Conservation (phyloP, 805 yeast genomes). For the Wickerhamiella musiphila region DNA sequence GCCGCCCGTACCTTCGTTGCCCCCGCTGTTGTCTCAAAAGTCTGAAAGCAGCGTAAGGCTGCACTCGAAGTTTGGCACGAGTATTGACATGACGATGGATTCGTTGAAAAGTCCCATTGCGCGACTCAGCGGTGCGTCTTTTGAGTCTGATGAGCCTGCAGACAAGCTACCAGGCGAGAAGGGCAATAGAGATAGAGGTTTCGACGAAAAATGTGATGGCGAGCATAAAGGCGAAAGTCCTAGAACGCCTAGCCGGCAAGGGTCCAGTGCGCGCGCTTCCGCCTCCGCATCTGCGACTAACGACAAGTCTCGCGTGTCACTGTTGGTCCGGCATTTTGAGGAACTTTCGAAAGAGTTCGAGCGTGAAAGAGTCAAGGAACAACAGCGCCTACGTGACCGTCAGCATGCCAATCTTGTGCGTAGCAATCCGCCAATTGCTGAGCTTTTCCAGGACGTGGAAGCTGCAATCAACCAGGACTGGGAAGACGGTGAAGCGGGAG, state of each 20-base stretch:
- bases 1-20: no score
- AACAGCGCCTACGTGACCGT: slow-evolving; percentile 37
- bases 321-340: slow-evolving; percentile 48
- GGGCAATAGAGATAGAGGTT: no score
- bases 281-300: neutral
- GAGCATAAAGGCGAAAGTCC: no score
- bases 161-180: no score
- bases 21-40: neutral
- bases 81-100: slow-evolving; percentile 10
- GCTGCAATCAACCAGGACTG: slow-evolving; percentile 62
- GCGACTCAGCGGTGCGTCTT: no score
- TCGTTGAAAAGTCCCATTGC: slow-evolving; percentile 33
- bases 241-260: no score
- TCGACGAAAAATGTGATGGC: no score
- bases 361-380: slow-evolving; percentile 66
- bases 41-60: slow-evolving; percentile 3
- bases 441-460: slow-evolving; percentile 69
- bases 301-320: slow-evolving; percentile 16
- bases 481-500: slow-evolving; percentile 17
- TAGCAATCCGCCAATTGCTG: slow-evolving; percentile 73
- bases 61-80: slow-evolving; percentile 12
- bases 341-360: slow-evolving; percentile 74
- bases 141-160: no score
- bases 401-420: slow-evolving; percentile 57
- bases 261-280: no score